phyloP scores from a whole-genome alignment of 2,329 filamentous ascomycete species.

The Cladophialophora immunda region DNA sequence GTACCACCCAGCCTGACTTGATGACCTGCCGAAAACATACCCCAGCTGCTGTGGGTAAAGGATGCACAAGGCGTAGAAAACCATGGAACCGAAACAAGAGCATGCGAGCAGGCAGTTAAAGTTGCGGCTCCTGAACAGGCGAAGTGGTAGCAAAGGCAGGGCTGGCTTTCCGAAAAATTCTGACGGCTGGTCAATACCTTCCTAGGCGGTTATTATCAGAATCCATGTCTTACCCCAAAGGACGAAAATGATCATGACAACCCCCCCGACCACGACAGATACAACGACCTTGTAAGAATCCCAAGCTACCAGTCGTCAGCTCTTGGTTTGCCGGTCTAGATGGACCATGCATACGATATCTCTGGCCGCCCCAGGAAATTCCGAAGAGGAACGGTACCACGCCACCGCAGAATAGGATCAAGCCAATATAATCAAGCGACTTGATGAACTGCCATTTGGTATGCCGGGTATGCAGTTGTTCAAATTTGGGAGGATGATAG shows the following conservation, averaged over 20 bases:
- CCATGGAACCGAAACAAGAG: constrained; percentile 9
- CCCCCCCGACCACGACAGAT: constrained; percentile 11
- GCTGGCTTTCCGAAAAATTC: constrained; percentile 6
- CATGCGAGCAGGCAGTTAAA: constrained; percentile 6
- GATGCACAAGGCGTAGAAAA: background rate
- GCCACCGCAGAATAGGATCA: constrained; percentile 20
- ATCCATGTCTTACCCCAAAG: constrained; percentile 7
- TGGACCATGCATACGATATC: constrained; percentile 19
- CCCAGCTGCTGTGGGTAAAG: constrained; percentile 9
- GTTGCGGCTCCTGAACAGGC: constrained; percentile 5
- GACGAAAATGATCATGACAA: constrained; percentile 6
- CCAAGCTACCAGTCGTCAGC: constrained; percentile 12
- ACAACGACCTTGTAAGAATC: constrained; percentile 2
- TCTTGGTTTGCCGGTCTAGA: background rate
- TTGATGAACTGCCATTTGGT: constrained; percentile 14
- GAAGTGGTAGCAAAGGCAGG: background rate
- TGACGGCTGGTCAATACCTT: background rate
- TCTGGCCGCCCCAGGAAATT: constrained; percentile 21
- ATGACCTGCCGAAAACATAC: background rate
- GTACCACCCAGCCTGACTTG: constrained; percentile 8
- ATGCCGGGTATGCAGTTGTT: constrained; percentile 14
- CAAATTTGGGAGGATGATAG: constrained; percentile 16
- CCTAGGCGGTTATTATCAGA: background rate
- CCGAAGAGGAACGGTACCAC: constrained; percentile 20
- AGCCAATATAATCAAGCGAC: constrained; percentile 13